phyloP scores from a whole-genome alignment of 2,329 filamentous ascomycete genomes.

The Fusarium phyllophilum region DNA sequence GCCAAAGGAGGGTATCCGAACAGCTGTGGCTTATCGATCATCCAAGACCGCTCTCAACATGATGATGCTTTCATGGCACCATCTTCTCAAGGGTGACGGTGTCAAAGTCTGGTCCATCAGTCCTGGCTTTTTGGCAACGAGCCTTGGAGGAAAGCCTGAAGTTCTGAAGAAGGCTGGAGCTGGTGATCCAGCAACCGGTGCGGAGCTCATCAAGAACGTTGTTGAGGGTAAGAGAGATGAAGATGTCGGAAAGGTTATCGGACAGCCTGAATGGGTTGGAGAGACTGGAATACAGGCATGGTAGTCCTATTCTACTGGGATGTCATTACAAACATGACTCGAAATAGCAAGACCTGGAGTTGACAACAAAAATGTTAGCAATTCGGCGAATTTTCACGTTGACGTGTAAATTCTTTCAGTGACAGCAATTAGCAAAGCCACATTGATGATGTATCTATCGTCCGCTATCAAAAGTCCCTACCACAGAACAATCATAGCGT shows the following conservation, averaged over 20 bases:
- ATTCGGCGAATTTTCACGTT: not conserved
- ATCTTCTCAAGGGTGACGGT: conserved; percentile 57
- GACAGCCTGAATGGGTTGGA: conserved; percentile 34
- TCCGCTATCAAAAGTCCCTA: not conserved
- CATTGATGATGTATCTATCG: conserved; percentile 29
- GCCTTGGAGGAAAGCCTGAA: conserved; percentile 50
- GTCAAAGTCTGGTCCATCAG: conserved; percentile 61
- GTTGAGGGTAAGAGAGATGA: conserved; percentile 55
- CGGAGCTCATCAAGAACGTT: conserved; percentile 51
- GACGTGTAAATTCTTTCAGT: not conserved
- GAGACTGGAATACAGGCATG: conserved; percentile 46
- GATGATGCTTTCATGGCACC: conserved; percentile 55
- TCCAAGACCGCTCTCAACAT: conserved; percentile 46
- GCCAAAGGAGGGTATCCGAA: conserved; percentile 62
- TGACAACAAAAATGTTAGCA: not conserved
- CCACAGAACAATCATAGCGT: not conserved
- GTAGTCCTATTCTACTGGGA: conserved; percentile 31
- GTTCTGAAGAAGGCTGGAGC: conserved; percentile 49
- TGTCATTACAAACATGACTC: not conserved
- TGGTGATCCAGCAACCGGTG: conserved; percentile 50
- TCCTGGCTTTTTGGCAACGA: conserved; percentile 61
- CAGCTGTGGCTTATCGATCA: conserved; percentile 35
- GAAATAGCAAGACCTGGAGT: not conserved
- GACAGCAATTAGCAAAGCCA: conserved; percentile 23
- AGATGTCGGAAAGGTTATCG: conserved; percentile 53